Evolutionary conservation across 805 yeast species (phyloP).

Genomic region (Pichia nanzhaoensis): DNA sequence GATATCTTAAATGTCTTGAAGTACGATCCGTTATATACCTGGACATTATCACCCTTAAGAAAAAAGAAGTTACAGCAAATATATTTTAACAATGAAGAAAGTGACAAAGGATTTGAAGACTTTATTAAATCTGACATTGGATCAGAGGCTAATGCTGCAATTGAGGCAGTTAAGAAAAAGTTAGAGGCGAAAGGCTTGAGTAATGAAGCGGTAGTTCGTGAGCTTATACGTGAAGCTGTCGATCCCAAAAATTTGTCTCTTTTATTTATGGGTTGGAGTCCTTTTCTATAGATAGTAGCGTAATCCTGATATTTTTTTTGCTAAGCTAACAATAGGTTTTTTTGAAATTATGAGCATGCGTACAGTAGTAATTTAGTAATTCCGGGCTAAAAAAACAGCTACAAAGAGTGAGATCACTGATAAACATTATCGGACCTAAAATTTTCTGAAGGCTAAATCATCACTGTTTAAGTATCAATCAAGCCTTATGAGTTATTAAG

Average conservation of each 20-base stretch:
- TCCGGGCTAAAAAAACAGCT: too few relatives aligned
- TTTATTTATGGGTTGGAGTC: constrained; percentile 82
- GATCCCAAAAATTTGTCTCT: constrained; percentile 60
- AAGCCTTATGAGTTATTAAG: too few relatives aligned
- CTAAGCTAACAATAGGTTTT: too few relatives aligned
- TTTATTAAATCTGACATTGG: constrained; percentile 29
- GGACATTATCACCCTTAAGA: constrained; percentile 79
- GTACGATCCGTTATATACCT: constrained; percentile 89
- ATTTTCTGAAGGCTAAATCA: too few relatives aligned
- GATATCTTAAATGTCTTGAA: constrained; percentile 78
- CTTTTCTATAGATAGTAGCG: constrained; percentile 48
- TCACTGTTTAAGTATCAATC: too few relatives aligned
- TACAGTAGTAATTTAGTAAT: too few relatives aligned
- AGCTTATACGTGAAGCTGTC: constrained; percentile 70
- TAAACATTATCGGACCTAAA: too few relatives aligned
- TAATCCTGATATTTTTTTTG: too few relatives aligned
- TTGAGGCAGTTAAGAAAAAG: constrained; percentile 65
- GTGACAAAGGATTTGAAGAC: constrained; percentile 17
- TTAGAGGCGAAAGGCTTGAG: constrained; percentile 61
- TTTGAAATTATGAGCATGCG: too few relatives aligned
- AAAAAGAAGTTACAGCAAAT: constrained; percentile 46
- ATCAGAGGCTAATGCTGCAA: constrained; percentile 75
- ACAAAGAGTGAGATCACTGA: too few relatives aligned
- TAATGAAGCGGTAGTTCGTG: constrained; percentile 78
- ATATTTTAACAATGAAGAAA: constrained; percentile 13